Base-by-base conservation (phyloP, 805 yeast species). In the Candida pseudoglaebosa region DNA sequence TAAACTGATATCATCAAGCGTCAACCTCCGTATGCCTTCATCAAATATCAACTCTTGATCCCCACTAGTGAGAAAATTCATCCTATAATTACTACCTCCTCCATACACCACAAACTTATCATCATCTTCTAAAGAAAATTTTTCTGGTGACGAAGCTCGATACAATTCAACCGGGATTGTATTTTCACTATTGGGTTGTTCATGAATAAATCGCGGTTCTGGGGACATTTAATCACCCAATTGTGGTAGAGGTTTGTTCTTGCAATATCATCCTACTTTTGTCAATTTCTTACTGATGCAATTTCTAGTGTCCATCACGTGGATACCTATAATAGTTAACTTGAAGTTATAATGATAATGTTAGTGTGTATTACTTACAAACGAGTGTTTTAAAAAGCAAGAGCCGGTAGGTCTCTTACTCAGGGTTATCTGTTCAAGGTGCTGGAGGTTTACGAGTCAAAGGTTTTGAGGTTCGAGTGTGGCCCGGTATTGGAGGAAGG, bases 41-140 rank as follows among this genome's bases (percentile, higher is more conserved):
- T 28, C 38, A n/a, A 28, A 9, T n/a, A 9, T 12, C 19, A 36
- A 36, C n/a, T 20, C 32, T 8, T 17, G 14, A 34, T 22, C 30
- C 4, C 24, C 24, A 24, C 22, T 22, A 3, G 30, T 10, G 21
- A 13, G 28, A 9, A n/a, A 52, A 19, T 31, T 29, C 8, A 35
- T 9, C 13, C 31, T 7, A 35, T 40, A 54, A 13, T 41, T 36
- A 2, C 38, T 32, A 3, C 68, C 69, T 4, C 72, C 73, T 6
- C 63, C 70, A 41, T 64, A 59, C n/a, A 70, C 46, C 28, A 70
- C 66, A 41, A 59, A 54, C 48, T 67, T 64, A 44, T 68, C 73
- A 36, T 66, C 65, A 28, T 54, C 56, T 10, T 41, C 48, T 18
- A 58, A 44, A 12, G 68, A 59, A 45, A 58, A 69, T 32, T 53